phyloP scores from a whole-genome alignment of 2,329 filamentous ascomycete genomes.

The Colletotrichum sp. region DNA sequence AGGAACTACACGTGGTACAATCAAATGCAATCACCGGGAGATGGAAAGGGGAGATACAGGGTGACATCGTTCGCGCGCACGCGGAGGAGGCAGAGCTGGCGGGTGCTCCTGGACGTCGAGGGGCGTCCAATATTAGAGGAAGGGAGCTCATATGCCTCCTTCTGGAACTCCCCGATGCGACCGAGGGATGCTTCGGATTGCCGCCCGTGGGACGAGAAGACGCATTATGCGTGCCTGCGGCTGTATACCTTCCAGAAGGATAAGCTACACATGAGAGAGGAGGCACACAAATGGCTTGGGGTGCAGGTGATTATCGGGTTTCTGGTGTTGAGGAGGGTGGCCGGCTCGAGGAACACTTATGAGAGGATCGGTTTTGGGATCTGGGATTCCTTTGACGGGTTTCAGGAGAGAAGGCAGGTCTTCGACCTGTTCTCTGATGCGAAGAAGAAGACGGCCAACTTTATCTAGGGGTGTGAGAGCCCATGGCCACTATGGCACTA shows the following conservation, averaged over 20 bases:
- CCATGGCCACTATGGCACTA: not conserved
- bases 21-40: not conserved
- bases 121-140: not conserved
- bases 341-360: not conserved
- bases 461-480: not conserved
- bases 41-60: not conserved
- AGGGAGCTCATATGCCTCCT: not conserved
- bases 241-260: not conserved
- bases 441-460: not conserved
- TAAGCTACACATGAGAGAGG: not conserved
- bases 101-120: not conserved
- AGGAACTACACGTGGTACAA: not conserved
- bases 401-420: fast-evolving
- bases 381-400: not conserved
- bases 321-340: not conserved
- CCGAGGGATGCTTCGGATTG: not conserved
- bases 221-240: fast-evolving
- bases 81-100: not conserved
- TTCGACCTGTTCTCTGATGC: not conserved
- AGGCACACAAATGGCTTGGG: fast-evolving
- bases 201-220: not conserved
- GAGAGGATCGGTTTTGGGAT: not conserved
- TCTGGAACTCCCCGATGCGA: not conserved
- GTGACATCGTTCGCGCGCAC: not conserved
- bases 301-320: not conserved